Base-by-base conservation (phyloP, 2,329 filamentous ascomycete species). In the Aspergillus sergii region DNA sequence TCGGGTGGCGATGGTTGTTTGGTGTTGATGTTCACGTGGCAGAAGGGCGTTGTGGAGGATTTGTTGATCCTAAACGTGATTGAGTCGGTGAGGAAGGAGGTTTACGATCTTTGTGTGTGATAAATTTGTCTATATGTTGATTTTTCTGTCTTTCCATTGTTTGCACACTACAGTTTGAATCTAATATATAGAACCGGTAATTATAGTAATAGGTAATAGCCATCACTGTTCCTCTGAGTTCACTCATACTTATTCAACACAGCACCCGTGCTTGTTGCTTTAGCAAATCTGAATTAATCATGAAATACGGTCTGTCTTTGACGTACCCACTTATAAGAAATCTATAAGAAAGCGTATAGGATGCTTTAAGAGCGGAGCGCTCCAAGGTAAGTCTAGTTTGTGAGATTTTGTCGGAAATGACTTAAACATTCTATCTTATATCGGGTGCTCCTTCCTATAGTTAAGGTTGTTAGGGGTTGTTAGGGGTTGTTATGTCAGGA, bases 1-100 rank as follows among this genome's bases (percentile, higher is more conserved):
- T 81, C 80, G 0, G 82, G 82, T 16, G 75, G 74, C 5, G 80
- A 84, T 72, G 79, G 79, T 1, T 79, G 78, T 64, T 70, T 81
- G 65, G 71, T 73, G 10, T 34, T 83, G 23, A 74, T 72, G 2
- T 77, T 82, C 63, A 74, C 71, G 30, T 83, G 82, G 81, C 73
- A 76, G 62, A 72, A 78, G 16, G 75, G 73, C 4, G 71, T 76
- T 61, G 72, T 80, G 21, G 75, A 76, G 34, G 72, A 34, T 65
- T 55, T 66, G 19, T 59, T 75, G 57, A 61, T 74, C 36, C 60
- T 67, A 28, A 57, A 57, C 23, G 58, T 67, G 11, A 56, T 75
- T 43, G 70, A 68, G 16, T 63, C 64, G 1, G 30, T 62, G 4
- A 66, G 63, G 12, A 64, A 60, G 39, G 70, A 71, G 39, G 30